These are phyloP conservation scores for Zygotorulaspora florentina DNA, from an alignment of 805 yeast species.

Conservation along the genomic window DNA sequence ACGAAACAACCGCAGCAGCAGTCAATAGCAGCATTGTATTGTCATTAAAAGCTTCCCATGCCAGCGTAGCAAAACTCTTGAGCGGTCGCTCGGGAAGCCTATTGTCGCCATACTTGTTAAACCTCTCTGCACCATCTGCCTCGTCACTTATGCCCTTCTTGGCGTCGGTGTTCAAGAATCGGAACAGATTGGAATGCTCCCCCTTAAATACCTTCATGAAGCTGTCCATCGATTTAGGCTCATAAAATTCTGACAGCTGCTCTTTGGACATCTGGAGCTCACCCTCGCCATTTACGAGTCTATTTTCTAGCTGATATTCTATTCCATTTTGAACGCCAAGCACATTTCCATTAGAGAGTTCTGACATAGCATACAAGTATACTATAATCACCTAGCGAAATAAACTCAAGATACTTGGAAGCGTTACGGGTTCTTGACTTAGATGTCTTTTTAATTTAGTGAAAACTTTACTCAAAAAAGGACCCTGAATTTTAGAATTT, in stretches of 20 bases:
- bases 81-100: conserved; percentile 65
- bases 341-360: background rate
- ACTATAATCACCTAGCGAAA: too few species aligned
- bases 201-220: conserved; percentile 25
- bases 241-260: conserved; percentile 29
- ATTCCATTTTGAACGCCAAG: background rate
- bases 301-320: conserved; percentile 8
- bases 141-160: conserved; percentile 21
- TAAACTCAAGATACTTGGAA: too few species aligned
- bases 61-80: conserved; percentile 61
- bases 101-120: conserved; percentile 60
- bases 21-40: conserved; percentile 80
- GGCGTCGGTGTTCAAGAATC: conserved; percentile 22
- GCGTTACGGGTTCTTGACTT: too few species aligned
- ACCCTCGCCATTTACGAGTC: conserved; percentile 2
- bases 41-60: conserved; percentile 85
- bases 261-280: conserved; percentile 16
- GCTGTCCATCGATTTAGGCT: conserved; percentile 31
- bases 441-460: too few species aligned
- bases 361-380: background rate
- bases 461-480: too few species aligned
- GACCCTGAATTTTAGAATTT: too few species aligned
- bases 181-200: conserved; percentile 20
- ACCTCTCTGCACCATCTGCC: conserved; percentile 14
- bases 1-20: conserved; percentile 82